Conservation (phyloP, 805 yeast species). For the Metschnikowia matae region DNA sequence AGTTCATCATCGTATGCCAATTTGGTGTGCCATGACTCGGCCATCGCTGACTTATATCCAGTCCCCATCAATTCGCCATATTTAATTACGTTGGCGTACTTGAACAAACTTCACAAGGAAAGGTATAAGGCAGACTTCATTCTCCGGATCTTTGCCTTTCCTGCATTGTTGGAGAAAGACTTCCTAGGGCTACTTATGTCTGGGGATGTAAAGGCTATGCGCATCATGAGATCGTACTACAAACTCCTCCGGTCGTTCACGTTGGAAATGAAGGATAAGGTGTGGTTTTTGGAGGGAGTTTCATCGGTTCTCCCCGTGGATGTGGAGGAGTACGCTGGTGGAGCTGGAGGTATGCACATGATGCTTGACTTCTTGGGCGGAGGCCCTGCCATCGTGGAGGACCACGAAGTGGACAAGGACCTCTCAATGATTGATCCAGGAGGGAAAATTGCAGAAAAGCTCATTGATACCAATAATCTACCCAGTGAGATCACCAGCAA, state of each 20-base stretch:
- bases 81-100: slow-evolving; percentile 77
- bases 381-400: slow-evolving; percentile 39
- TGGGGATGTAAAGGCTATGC: slow-evolving; percentile 84
- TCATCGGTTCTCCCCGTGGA: slow-evolving; percentile 85
- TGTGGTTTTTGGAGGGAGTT: slow-evolving; percentile 87
- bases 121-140: slow-evolving; percentile 82
- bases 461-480: slow-evolving; percentile 51
- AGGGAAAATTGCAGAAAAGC: slow-evolving; percentile 42
- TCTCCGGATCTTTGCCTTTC: slow-evolving; percentile 83
- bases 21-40: slow-evolving; percentile 78
- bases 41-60: slow-evolving; percentile 82
- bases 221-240: slow-evolving; percentile 87
- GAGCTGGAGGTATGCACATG: slow-evolving; percentile 87
- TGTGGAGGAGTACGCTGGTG: slow-evolving; percentile 85
- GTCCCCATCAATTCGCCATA: slow-evolving; percentile 81
- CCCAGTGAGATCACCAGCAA: slow-evolving; percentile 53
- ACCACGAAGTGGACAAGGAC: slow-evolving; percentile 38
- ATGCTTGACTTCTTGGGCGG: slow-evolving; percentile 86
- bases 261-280: slow-evolving; percentile 79
- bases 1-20: slow-evolving; percentile 44
- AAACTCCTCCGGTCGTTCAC: slow-evolving; percentile 76
- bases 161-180: slow-evolving; percentile 81
- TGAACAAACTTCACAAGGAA: slow-evolving; percentile 79
- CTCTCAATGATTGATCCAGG: slow-evolving; percentile 41
- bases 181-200: slow-evolving; percentile 74